Evolutionary conservation across 2,329 filamentous ascomycete species (phyloP), one percentile per base, ranked within the genome.

Genomic region (Thelonectria discophora): DNA sequence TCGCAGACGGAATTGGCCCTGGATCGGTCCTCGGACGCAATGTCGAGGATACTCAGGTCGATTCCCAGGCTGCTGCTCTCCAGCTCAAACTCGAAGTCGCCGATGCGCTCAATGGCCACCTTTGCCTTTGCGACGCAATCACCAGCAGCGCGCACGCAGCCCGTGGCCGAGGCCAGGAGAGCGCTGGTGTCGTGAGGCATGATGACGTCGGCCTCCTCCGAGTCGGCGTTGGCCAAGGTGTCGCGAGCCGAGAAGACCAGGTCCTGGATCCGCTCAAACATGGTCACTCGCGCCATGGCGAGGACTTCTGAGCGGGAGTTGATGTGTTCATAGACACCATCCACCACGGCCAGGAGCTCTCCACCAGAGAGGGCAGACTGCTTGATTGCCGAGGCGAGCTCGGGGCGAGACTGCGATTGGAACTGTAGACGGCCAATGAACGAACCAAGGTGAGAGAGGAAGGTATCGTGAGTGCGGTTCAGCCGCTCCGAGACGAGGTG

Each of bases 401-500:
- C 93, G 1, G 90, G 87, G 9, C 93, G 90, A 8, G 93, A 95
- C 64, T 95, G 90, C n/a, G 94, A 95, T 75, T 97, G 93, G 62
- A 97, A 83, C 76, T 97, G 93, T 58, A 97, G 84, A 39, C 88
- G 84, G 15, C 95, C 95, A 74, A 98, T 94, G 75, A 98, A 97
- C 5, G 93, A 96, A 52, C 92, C 94, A 53, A 99, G 86, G 73
- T 94, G 91, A 7, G 94, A 95, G 55, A 99, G 81, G 72, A 98
- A 97, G 8, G 87, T 87, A 78, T 98, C 94, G 78, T 97, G 93
- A 52, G 89, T 91, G 51, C 86, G 82, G 71, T 88, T 90, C 50
- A 98, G 85, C 68, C 89, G 89, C 75, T 94, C 91, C 2, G 94
- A 97, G 34, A 95, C 92, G 62, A 97, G 83, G 70, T 91, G 90